Conservation (phyloP, 2,329 filamentous ascomycete genomes). For the Huntiella abstrusa region DNA sequence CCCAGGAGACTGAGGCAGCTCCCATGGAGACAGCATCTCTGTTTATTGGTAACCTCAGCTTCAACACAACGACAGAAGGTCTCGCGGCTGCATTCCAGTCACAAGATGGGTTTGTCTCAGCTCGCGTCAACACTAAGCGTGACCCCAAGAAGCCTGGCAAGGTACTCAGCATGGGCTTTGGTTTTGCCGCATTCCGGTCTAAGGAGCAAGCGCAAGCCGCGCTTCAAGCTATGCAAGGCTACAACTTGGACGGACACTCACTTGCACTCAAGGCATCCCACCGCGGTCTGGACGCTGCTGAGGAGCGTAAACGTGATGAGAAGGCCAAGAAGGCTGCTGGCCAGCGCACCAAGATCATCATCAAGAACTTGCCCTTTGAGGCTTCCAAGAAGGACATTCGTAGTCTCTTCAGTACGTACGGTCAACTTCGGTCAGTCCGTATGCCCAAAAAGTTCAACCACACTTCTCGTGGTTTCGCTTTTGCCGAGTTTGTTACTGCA, state of each 20-base stretch:
- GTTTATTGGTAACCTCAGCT: slow-evolving; percentile 88
- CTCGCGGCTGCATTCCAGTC: slow-evolving; percentile 62
- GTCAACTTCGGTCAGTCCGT: slow-evolving; percentile 77
- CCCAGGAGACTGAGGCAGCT: slow-evolving; percentile 34
- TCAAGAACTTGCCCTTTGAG: slow-evolving; percentile 97
- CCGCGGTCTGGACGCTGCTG: slow-evolving; percentile 69
- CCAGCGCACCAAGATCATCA: slow-evolving; percentile 76
- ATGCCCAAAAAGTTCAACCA: slow-evolving; percentile 91
- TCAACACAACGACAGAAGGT: slow-evolving; percentile 60
- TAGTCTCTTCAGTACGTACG: slow-evolving; percentile 71
- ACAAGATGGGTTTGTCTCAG: slow-evolving; percentile 74
- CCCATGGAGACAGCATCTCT: slow-evolving; percentile 46
- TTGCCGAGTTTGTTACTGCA: slow-evolving; percentile 84
- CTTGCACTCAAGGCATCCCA: slow-evolving; percentile 74
- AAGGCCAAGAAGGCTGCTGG: slow-evolving; percentile 60
- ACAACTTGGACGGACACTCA: slow-evolving; percentile 71
- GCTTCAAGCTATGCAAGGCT: slow-evolving; percentile 69
- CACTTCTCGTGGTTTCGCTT: slow-evolving; percentile 79
- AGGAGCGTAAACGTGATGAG: slow-evolving; percentile 69
- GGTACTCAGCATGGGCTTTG: slow-evolving; percentile 89
- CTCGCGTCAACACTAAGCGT: slow-evolving; percentile 77
- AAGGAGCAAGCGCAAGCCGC: slow-evolving; percentile 65
- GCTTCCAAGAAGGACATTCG: slow-evolving; percentile 83
- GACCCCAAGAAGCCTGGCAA: slow-evolving; percentile 83
- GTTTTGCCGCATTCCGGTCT: slow-evolving; percentile 74